These are phyloP conservation scores for Clavaria fumosa DNA, from an alignment of 768 basidiomycete species.

Conservation along the genomic window DNA sequence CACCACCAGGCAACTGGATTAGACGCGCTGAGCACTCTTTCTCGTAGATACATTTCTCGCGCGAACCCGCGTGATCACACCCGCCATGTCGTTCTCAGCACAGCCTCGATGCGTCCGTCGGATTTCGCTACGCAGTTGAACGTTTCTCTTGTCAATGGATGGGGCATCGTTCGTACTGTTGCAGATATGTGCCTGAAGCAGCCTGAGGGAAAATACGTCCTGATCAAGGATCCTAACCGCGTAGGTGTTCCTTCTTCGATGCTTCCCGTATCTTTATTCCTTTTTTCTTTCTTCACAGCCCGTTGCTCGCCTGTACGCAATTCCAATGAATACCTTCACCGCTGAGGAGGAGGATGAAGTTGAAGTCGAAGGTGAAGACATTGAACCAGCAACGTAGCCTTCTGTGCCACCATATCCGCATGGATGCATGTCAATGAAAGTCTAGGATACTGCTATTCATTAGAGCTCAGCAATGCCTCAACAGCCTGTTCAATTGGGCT, in stretches of 20 bases:
- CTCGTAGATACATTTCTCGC: conserved; percentile 79
- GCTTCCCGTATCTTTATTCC: conserved; percentile 10
- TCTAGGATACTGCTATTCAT: conserved; percentile 15
- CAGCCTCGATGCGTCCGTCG: conserved; percentile 83
- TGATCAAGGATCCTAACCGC: conserved; percentile 97
- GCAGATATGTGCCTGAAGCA: conserved; percentile 91
- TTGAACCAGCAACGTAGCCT: neutral
- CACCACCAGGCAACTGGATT: conserved; percentile 1
- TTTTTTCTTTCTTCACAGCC: conserved; percentile 43
- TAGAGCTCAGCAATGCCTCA: conserved; percentile 53
- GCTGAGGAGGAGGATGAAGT: conserved; percentile 63
- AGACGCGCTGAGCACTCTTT: conserved; percentile 3
- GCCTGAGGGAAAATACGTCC: conserved; percentile 95
- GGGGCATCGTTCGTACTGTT: conserved; percentile 95
- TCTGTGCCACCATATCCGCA: neutral
- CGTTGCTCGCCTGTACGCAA: conserved; percentile 83
- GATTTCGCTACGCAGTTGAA: conserved; percentile 95
- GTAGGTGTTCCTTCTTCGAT: conserved; percentile 28
- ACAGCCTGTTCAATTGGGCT: conserved; percentile 70
- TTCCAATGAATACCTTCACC: conserved; percentile 79
- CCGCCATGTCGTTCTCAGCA: conserved; percentile 89
- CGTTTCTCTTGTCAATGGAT: conserved; percentile 87
- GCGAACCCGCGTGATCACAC: conserved; percentile 88
- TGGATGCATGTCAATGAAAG: conserved; percentile 1
- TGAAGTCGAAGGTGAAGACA: conserved; percentile 21